phyloP scores from a whole-genome alignment of 176 grass and related monocot genomes.

The Otatea glauca region DNA sequence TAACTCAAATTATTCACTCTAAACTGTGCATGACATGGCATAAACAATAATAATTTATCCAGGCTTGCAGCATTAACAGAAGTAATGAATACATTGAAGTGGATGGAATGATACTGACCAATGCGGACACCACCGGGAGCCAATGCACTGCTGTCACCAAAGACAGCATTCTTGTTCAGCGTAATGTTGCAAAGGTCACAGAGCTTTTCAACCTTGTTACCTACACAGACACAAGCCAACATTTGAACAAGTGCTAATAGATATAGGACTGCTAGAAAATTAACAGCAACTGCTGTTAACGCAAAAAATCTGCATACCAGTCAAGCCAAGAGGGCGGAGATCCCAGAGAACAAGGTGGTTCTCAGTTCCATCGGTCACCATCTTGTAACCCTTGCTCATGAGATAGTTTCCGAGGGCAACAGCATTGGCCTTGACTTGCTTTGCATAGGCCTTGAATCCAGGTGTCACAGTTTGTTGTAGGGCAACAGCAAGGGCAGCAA shows the following conservation, averaged over 20 bases:
- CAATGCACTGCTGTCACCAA: conserved; percentile 97
- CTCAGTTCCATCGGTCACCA: conserved; percentile 97
- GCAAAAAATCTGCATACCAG: conserved; percentile 59
- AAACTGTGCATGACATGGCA: not conserved
- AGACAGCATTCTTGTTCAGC: conserved; percentile 98
- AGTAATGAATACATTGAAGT: not conserved
- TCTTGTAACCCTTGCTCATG: conserved; percentile 98
- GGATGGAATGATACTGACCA: conserved; percentile 53
- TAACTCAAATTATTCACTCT: not conserved
- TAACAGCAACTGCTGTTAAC: not conserved
- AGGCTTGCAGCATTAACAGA: conserved; percentile 30
- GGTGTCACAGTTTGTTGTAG: conserved; percentile 77
- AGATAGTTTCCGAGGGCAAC: conserved; percentile 92
- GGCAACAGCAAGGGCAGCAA: conserved; percentile 92
- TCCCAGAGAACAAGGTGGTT: conserved; percentile 99
- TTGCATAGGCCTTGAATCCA: conserved; percentile 92
- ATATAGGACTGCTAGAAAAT: not conserved
- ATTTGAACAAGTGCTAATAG: conserved; percentile 5
- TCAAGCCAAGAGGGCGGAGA: conserved; percentile 94
- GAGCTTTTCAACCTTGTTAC: conserved; percentile 97
- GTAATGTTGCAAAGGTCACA: conserved; percentile 96
- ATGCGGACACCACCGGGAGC: conserved; percentile 91
- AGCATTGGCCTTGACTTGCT: conserved; percentile 94
- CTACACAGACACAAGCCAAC: conserved; percentile 45
- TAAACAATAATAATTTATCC: not conserved